These are phyloP conservation scores for Neonectria neomacrospora DNA, from an alignment of 2,329 filamentous ascomycete species.

Conservation along the genomic window DNA sequence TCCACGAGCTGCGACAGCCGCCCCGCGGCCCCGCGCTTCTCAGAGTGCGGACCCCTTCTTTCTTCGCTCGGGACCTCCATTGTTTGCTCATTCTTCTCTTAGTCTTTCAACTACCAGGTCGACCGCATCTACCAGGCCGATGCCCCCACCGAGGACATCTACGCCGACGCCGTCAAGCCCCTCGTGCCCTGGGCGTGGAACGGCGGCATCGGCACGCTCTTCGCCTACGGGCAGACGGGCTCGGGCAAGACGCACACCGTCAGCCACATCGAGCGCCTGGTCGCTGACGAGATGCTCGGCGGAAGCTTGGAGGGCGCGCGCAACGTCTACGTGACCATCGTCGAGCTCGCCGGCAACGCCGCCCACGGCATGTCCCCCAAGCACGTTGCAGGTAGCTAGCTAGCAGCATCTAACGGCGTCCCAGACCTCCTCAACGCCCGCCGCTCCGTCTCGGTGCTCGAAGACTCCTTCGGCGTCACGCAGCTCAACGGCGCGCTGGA, in stretches of 20 bases:
- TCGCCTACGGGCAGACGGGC: slow-evolving; percentile 61
- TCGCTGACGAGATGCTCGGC: slow-evolving; percentile 50
- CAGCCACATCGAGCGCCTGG: slow-evolving; percentile 54
- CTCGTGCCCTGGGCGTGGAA: slow-evolving; percentile 58
- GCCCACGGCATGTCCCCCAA: slow-evolving; percentile 42
- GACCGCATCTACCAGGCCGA: slow-evolving; percentile 52
- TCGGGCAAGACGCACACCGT: slow-evolving; percentile 61
- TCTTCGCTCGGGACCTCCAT: not conserved
- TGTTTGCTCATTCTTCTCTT: not conserved
- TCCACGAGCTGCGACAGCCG: slow-evolving; percentile 52
- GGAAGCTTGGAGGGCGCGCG: slow-evolving; percentile 40
- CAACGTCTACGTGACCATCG: slow-evolving; percentile 50
- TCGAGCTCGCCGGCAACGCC: slow-evolving; percentile 54
- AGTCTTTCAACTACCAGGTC: slow-evolving; percentile 51
- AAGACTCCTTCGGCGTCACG: slow-evolving; percentile 57
- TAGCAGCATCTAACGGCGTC: not conserved
- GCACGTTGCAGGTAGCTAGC: too few species aligned
- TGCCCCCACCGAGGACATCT: slow-evolving; percentile 53
- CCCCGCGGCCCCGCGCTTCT: slow-evolving; percentile 48
- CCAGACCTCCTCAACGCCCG: slow-evolving; percentile 56
- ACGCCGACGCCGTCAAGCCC: slow-evolving; percentile 52
- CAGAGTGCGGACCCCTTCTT: slow-evolving; percentile 38
- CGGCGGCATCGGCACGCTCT: slow-evolving; percentile 61
- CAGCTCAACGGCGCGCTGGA: slow-evolving; percentile 59
- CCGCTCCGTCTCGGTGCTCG: slow-evolving; percentile 54